Evolutionary conservation across 495 filamentous ascomycete species (phyloP), one percentile per base, ranked within the genome.

Genomic region (Penicillium malachiteum): DNA sequence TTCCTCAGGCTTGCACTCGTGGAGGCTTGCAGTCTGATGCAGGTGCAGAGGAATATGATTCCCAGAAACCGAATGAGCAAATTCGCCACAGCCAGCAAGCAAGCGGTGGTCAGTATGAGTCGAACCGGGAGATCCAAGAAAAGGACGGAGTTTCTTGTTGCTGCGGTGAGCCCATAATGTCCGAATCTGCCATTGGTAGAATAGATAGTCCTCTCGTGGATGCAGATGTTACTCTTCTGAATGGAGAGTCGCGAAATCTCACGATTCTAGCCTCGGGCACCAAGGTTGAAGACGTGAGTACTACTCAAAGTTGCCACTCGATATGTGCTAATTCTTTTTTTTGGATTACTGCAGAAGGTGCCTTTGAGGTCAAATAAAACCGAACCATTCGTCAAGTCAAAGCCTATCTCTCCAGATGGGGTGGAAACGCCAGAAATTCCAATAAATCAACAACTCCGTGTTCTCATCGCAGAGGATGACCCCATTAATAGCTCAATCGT

Each of bases 391-490:
- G n/a, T 21, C 26, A 33, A 47, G 31, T 14, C 26, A 46, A 31
- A n/a, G 13, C 21, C 30, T 32, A 17, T 21, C 10, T 12, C 12
- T 10, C 41, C 16, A 16, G 13, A 7, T 14, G 38, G 38, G 11
- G 3, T 9, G 39, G n/a, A 2, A 42, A 18, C 16, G 16, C 14
- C 16, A 50, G 14, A 8, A 12, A 33, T n/a, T 26, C 26, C 38
- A 35, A 14, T 10, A 31, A 9, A 11, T 11, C 7, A 18, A 5
- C 62, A 75, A 46, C 73, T 92, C 32, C 80, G 77, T 14, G 80
- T 93, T 7, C 76, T 96, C 18, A 81, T 96, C 30, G 91, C 92
- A 1, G 91, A 96, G 62, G 91, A 96, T 60, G 91, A 96, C 59
- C 91, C 91, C 0, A 82, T 95, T 56, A 96, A 96, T 62, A 89